Evolutionary conservation across 1,284 basidiomycete species (phyloP).

Genomic region (Cerioporus squamosus): DNA sequence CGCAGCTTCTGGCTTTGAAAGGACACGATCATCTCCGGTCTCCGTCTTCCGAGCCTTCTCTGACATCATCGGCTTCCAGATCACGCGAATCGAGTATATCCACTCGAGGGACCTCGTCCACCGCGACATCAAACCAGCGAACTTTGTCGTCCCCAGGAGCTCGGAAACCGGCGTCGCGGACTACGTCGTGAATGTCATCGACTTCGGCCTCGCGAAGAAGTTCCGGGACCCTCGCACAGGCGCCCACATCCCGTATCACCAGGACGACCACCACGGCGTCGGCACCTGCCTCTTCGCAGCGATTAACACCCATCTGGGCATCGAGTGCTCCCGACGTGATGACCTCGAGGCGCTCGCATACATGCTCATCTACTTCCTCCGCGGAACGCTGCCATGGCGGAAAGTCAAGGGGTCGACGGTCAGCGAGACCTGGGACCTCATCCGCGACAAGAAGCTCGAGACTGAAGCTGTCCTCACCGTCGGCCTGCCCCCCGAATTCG

Average conservation of each 20-base stretch:
- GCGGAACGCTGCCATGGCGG: conserved; percentile 90
- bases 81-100: conserved; percentile 77
- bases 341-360: conserved; percentile 93
- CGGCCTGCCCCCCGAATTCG: conserved; percentile 88
- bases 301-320: conserved; percentile 93
- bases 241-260: conserved; percentile 89
- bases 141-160: conserved; percentile 81
- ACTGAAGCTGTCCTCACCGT: conserved; percentile 73
- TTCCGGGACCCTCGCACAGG: conserved; percentile 89
- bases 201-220: conserved; percentile 97
- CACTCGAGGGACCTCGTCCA: conserved; percentile 81
- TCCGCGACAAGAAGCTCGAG: conserved; percentile 69
- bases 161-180: conserved; percentile 48
- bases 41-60: conserved; percentile 6
- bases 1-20: neutral
- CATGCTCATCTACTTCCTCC: conserved; percentile 92
- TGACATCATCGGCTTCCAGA: conserved; percentile 43
- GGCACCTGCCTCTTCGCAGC: conserved; percentile 95
- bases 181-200: conserved; percentile 85
- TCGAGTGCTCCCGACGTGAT: conserved; percentile 88
- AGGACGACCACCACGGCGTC: conserved; percentile 88
- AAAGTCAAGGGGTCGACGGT: conserved; percentile 80
- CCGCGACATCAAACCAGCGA: conserved; percentile 96
- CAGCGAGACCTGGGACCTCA: conserved; percentile 80
- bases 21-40: conserved; percentile 13